These are phyloP conservation scores for Lactarius deliciosus DNA, from an alignment of 768 basidiomycete species.

Conservation along the genomic window DNA sequence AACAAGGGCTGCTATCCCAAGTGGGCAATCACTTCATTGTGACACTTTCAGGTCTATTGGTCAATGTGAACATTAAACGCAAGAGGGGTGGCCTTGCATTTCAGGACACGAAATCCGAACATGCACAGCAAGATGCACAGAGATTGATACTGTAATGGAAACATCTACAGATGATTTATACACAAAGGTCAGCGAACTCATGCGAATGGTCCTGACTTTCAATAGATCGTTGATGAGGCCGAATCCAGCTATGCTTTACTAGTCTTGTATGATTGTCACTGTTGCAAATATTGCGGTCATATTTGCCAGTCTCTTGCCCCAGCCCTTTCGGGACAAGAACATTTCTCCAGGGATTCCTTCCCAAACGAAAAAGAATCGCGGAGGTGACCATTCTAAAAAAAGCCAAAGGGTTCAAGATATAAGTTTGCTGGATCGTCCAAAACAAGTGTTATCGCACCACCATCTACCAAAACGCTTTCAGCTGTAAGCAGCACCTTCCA, in stretches of 20 bases:
- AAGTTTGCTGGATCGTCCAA: not conserved
- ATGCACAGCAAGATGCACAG: too few species aligned
- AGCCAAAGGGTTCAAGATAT: not conserved
- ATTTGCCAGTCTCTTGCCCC: not conserved
- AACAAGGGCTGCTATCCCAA: not conserved
- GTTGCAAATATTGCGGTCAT: not conserved
- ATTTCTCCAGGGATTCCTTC: not conserved
- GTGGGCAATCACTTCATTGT: not conserved
- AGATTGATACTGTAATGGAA: not conserved
- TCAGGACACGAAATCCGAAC: not conserved
- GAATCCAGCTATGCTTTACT: not conserved
- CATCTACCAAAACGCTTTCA: not conserved
- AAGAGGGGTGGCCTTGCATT: not conserved
- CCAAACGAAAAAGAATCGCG: not conserved
- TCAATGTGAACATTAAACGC: not conserved
- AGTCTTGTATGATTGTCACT: not conserved
- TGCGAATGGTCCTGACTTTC: not conserved
- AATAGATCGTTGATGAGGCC: not conserved
- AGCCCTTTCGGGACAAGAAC: not conserved
- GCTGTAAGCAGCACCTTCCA: not conserved
- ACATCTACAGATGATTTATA: not conserved
- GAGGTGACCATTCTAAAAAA: not conserved
- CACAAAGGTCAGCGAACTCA: not conserved
- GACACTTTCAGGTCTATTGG: not conserved
- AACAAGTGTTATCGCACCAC: not conserved